Base-by-base conservation (phyloP, 305 asterid species). In the Fraxinus albicans region DNA sequence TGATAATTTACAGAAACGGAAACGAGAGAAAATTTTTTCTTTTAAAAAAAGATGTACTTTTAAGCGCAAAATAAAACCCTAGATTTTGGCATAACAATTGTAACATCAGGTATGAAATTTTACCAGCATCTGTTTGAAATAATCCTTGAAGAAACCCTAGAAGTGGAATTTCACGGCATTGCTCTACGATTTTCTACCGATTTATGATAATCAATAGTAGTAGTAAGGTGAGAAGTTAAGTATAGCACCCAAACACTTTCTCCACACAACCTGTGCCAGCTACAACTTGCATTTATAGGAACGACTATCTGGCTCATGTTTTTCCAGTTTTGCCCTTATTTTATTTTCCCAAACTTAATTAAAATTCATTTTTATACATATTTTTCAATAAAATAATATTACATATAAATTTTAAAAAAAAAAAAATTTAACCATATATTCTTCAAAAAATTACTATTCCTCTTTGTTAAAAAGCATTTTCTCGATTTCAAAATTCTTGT, bases 51-150 rank as follows among this genome's bases (percentile, higher is more conserved):
- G 3, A 77, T 29, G 29, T 7, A 47, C 70, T 77, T 53, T 29
- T 21, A 50, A 50, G 15, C 17, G 47, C 80, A 77, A 17, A 77
- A 50, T 27, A 47, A 77, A 77, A 77, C 80, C 80, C 80, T 77
- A 77, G 72, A 53, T 53, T 50, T 50, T 31, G 19, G 31, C 80
- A 31, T 47, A 6, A 6, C 13, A 36, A 19, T 35, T 47, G 42
- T 29, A 31, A 4, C 19, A 31, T 69, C 75, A 12, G 75, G 12
- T 13, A 27, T 29, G 19, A 69, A 29, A 29, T 69, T 69, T 69
- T 69, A 69, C 75, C 75, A 69, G 75, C 33, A 69, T 69, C 40
- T 69, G 75, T n/a, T 69, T 10, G 75, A 69, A 29, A 69, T 69
- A 6, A 21, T 69, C 75, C 75, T 69, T 27, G 74, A 67, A 69